Evolutionary conservation across 768 basidiomycete species (phyloP), one percentile per base, ranked within the genome.

Genomic region (Suillus occidentalis): DNA sequence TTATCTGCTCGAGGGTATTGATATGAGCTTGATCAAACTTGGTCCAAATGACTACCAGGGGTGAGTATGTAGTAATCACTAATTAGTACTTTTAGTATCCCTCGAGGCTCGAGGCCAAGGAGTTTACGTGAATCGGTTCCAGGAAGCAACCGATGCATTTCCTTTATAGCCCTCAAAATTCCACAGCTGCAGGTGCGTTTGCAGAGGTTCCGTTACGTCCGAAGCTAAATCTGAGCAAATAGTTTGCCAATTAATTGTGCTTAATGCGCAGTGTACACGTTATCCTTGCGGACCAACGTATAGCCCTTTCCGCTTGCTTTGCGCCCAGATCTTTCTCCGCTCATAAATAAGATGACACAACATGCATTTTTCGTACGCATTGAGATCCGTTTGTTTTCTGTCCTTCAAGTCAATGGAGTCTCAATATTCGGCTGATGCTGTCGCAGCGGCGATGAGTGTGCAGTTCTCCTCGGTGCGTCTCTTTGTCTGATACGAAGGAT

Each of bases 401-500:
- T 18, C 52, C 25, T 25, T 50, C 52, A 13, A 50, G 22, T n/a
- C n/a, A 22, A 56, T 56, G 55, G 55, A 56, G n/a, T n/a, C 34
- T 5, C 20, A 56, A 6, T 36, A 37, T 56, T 37, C 36, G 36
- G 34, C 55, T 37, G 55, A 34, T 4, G 9, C 6, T 37, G 3
- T 56, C 55, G n/a, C n/a, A 56, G 36, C 55, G n/a, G 18, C 55
- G 36, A 56, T 12, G 55, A 56, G 55, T 56, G n/a, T 56, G 20
- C 55, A 37, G 36, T 37, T 6, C 2, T 34, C 34, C 4, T 22
- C 34, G 13, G 55, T 56, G n/a, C 34, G 55, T 37, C 3, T 14
- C 2, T 22, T 56, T 56, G 6, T 56, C 22, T 22, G 55, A 16
- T 56, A 8, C 4, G 7, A 37, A 18, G 6, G 55, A 3, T n/a